Evolutionary conservation across 2,329 filamentous ascomycete species (phyloP).

Genomic region (Arthroderma sp.): DNA sequence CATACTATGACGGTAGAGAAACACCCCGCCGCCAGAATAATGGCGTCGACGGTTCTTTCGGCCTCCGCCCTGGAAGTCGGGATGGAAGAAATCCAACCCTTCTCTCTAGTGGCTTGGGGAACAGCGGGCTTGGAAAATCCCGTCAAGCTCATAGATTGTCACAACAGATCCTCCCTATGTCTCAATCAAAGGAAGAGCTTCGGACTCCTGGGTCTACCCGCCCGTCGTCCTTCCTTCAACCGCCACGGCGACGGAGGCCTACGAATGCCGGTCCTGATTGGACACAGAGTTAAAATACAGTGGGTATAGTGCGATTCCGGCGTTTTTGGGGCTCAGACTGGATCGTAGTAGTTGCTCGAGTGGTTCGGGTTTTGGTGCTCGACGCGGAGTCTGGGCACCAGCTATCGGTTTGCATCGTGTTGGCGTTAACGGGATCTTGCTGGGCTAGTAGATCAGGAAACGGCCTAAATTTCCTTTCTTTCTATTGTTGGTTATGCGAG

Average conservation of each 20-base stretch:
- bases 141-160: slow-evolving; percentile 25
- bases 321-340: neutral
- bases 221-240: slow-evolving; percentile 23
- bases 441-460: neutral
- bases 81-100: slow-evolving; percentile 24
- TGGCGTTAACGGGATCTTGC: slow-evolving; percentile 10
- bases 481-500: too few relatives aligned
- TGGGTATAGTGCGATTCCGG: neutral
- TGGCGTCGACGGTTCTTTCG: slow-evolving; percentile 24
- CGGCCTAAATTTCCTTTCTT: neutral
- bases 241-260: slow-evolving; percentile 24
- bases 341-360: neutral
- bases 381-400: neutral
- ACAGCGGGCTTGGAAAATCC: slow-evolving; percentile 20
- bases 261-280: slow-evolving; percentile 27
- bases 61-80: slow-evolving; percentile 28
- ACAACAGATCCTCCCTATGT: slow-evolving; percentile 20
- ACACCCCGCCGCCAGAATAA: slow-evolving; percentile 28
- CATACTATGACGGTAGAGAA: slow-evolving; percentile 27
- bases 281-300: slow-evolving; percentile 4
- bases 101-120: slow-evolving; percentile 10
- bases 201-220: slow-evolving; percentile 22
- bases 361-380: neutral
- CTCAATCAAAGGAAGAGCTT: slow-evolving; percentile 26
- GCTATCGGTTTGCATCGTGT: slow-evolving; percentile 14